A percentile compares a stretch with the other conserved stretches of the same genome.
Evolutionary conservation across 805 yeast genomes (phyloP).

Genomic region (Lipomyces kockii): DNA sequence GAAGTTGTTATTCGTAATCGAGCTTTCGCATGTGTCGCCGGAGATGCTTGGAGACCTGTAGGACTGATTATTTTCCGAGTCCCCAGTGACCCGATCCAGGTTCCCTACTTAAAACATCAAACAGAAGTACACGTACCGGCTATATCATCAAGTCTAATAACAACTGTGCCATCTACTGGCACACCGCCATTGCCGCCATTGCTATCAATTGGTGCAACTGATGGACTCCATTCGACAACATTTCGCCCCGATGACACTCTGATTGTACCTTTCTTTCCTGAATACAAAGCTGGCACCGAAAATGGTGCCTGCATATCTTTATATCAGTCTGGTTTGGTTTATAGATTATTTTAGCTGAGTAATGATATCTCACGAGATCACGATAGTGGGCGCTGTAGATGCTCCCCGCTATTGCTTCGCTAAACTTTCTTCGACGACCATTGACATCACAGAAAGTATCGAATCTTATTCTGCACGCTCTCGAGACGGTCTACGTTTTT

Average conservation of each 20-base stretch:
- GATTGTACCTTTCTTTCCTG: constrained; percentile 34
- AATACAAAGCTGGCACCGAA: constrained; percentile 30
- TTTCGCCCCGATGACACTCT: constrained; percentile 20
- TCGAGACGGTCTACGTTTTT: background rate
- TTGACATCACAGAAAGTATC: background rate
- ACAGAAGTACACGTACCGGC: constrained; percentile 17
- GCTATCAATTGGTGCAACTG: constrained; percentile 14
- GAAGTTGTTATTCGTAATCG: constrained; percentile 38
- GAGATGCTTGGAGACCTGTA: constrained; percentile 44
- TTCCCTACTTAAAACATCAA: background rate
- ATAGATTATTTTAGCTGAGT: background rate
- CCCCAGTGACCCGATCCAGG: background rate
- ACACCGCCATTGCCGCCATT: background rate
- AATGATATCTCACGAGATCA: background rate
- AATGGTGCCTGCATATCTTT: constrained; percentile 31
- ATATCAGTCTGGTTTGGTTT: background rate
- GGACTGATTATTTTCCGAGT: background rate
- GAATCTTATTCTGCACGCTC: background rate
- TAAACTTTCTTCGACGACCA: background rate
- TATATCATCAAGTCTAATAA: constrained; percentile 24
- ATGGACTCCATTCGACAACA: constrained; percentile 33
- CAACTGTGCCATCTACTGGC: constrained; percentile 4
- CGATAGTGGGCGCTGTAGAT: background rate
- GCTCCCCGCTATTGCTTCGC: background rate
- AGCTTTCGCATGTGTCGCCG: constrained; percentile 44